Conservation (phyloP, 306 rosid species). For the Sophora flavescens region DNA sequence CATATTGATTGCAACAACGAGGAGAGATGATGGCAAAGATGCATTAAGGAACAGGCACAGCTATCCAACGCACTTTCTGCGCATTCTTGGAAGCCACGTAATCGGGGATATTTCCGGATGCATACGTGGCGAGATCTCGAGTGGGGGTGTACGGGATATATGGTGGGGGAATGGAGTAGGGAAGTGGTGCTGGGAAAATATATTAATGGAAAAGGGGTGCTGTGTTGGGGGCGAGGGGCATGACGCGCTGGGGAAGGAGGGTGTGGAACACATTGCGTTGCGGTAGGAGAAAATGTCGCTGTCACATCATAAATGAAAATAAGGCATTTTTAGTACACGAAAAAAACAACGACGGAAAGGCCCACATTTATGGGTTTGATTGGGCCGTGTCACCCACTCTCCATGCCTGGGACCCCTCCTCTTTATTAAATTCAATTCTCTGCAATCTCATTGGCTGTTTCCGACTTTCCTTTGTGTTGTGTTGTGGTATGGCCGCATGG, state of each 20-base stretch:
- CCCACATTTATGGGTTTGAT: conserved; percentile 46
- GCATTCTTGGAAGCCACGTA: conserved; percentile 50
- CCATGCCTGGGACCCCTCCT: conserved; percentile 26
- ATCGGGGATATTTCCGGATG: accelerated
- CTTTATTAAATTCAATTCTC: conserved; percentile 16
- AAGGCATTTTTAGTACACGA: conserved; percentile 49
- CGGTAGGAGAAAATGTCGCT: conserved; percentile 58
- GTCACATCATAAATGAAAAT: conserved; percentile 57
- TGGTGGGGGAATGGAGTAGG: conserved; percentile 1
- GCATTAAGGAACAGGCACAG: conserved; percentile 34
- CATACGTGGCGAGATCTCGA: conserved; percentile 44
- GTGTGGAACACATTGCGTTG: conserved; percentile 48
- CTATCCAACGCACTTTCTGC: conserved; percentile 45
- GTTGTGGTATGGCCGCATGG: conserved; percentile 16
- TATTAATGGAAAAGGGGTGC: conserved; percentile 33
- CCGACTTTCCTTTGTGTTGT: neutral
- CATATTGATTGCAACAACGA: conserved; percentile 62
- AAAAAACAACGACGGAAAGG: conserved; percentile 50
- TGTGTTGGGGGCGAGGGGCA: neutral
- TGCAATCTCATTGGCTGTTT: conserved; percentile 50
- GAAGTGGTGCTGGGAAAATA: neutral
- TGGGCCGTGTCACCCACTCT: conserved; percentile 62
- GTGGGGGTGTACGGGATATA: neutral
- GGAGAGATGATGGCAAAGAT: conserved; percentile 46
- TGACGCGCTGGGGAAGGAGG: conserved; percentile 53